These are phyloP conservation scores for Apiospora marii DNA, from an alignment of 2,329 filamentous ascomycete species.

Conservation along the genomic window DNA sequence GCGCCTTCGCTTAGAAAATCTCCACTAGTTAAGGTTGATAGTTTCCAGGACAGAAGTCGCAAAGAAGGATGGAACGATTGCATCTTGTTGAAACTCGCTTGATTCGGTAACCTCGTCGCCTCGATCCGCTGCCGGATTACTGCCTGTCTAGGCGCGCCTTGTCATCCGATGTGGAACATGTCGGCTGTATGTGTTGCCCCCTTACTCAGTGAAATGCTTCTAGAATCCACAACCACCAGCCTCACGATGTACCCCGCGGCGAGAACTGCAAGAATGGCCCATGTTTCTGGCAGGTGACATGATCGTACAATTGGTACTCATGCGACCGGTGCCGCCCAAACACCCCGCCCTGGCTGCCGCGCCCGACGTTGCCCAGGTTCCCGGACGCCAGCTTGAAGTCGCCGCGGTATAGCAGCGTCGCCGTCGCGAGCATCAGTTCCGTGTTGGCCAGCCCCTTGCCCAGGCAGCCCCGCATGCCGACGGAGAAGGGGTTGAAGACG, in stretches of 20 bases:
- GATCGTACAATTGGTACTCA: slow-evolving; percentile 27
- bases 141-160: background rate
- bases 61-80: background rate
- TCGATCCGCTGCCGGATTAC: background rate
- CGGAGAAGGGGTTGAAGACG: slow-evolving; percentile 47
- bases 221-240: background rate
- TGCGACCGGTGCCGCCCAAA: slow-evolving; percentile 23
- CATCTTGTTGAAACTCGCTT: background rate
- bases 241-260: background rate
- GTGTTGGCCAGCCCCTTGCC: slow-evolving; percentile 42
- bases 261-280: slow-evolving; percentile 25
- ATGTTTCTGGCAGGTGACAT: slow-evolving; percentile 27
- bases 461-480: slow-evolving; percentile 49
- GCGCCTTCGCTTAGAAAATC: background rate
- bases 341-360: slow-evolving; percentile 2
- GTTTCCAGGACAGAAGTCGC: background rate
- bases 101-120: background rate
- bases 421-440: slow-evolving; percentile 25
- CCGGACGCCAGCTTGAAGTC: slow-evolving; percentile 9
- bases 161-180: background rate
- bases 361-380: background rate
- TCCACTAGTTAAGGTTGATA: background rate
- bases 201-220: background rate
- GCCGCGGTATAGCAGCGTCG: background rate
- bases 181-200: background rate